A percentile compares a stretch with the other conserved stretches of the same genome.
phyloP scores from a whole-genome alignment of 306 rosid species.

The Rosa rugosa region DNA sequence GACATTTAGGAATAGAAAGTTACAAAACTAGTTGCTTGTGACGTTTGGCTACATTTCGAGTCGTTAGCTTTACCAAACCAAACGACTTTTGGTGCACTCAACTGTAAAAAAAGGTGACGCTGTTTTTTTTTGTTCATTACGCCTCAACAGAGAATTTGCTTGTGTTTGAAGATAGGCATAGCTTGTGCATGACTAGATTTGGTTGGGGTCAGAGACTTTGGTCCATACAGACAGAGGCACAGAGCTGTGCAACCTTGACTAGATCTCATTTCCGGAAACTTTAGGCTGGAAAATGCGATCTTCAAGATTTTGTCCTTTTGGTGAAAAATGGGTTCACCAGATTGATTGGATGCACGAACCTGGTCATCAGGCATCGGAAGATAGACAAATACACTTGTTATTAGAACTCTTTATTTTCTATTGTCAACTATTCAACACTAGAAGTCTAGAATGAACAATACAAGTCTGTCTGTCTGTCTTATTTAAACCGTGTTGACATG shows the following conservation, averaged over 20 bases:
- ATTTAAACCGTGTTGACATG: neutral
- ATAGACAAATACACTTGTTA: neutral
- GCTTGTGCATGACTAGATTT: neutral
- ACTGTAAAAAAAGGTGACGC: neutral
- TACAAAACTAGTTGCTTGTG: neutral
- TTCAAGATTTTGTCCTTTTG: neutral
- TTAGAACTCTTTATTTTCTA: neutral
- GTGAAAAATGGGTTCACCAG: neutral
- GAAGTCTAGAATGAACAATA: neutral
- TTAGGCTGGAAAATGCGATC: neutral
- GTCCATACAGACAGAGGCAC: neutral
- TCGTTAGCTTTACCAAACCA: neutral
- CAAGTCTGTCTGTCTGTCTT: neutral
- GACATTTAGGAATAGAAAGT: neutral
- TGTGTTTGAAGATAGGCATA: neutral
- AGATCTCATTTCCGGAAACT: neutral
- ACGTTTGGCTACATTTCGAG: neutral
- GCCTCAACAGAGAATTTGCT: neutral
- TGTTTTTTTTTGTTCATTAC: neutral
- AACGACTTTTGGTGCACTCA: neutral
- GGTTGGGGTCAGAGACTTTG: neutral
- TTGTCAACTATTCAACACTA: neutral
- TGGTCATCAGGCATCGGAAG: neutral
- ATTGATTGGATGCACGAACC: neutral
- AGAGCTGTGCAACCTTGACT: neutral